These are phyloP conservation scores for Chaetomium tenue DNA, from an alignment of 495 filamentous ascomycete species.

Conservation along the genomic window DNA sequence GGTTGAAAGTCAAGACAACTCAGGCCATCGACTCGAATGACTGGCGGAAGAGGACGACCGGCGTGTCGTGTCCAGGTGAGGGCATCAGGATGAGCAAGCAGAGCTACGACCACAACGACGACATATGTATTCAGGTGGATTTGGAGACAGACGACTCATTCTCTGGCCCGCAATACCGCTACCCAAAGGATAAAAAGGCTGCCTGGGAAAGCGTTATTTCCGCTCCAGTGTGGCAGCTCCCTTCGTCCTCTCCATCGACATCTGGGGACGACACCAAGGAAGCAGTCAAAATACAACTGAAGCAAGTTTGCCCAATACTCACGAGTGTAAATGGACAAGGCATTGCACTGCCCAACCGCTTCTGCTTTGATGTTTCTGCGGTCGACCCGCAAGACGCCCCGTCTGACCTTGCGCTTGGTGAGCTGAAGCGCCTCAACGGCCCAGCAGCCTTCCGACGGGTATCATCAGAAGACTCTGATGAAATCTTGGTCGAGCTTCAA, in stretches of 20 bases:
- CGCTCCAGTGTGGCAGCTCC: constrained; percentile 19
- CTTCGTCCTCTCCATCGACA: neutral
- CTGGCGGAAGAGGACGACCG: constrained; percentile 31
- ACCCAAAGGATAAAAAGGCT: constrained; percentile 17
- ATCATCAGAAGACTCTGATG: constrained; percentile 6
- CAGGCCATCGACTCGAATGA: constrained; percentile 30
- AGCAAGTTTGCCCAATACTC: constrained; percentile 24
- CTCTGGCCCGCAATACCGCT: constrained; percentile 8
- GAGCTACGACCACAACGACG: constrained; percentile 16
- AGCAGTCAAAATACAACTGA: constrained; percentile 22
- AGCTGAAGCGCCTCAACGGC: constrained; percentile 21
- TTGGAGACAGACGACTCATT: constrained; percentile 20
- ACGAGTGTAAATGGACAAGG: constrained; percentile 30
- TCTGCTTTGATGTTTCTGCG: constrained; percentile 27
- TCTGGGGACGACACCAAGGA: constrained; percentile 14
- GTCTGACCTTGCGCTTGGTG: constrained; percentile 3
- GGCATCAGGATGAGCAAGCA: neutral
- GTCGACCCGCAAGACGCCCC: constrained; percentile 9
- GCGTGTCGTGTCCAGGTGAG: constrained; percentile 10
- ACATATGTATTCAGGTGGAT: constrained; percentile 1
- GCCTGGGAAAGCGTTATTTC: constrained; percentile 30
- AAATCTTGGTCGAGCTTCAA: constrained; percentile 17
- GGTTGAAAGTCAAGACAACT: constrained; percentile 23
- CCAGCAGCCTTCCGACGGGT: constrained; percentile 1
- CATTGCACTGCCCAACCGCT: constrained; percentile 29